Conservation (phyloP, 2,329 filamentous ascomycete genomes). For the Verticillium albo-atrum region DNA sequence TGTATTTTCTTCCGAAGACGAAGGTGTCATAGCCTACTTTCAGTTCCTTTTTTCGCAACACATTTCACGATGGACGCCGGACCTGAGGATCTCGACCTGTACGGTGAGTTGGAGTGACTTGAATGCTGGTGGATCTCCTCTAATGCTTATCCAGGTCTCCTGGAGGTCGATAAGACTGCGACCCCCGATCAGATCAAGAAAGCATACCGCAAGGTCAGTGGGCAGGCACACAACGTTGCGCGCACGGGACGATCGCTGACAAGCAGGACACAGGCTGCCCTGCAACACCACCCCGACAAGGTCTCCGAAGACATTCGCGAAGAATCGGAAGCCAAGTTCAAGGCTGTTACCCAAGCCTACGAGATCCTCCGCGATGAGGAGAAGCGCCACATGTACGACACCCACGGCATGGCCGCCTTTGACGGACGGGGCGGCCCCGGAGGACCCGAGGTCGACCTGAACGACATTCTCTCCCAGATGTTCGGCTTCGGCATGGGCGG, state of each 20-base stretch:
- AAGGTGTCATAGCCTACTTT: not conserved
- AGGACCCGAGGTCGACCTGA: slow-evolving; percentile 73
- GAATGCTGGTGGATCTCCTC: slow-evolving; percentile 9
- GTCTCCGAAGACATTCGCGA: slow-evolving; percentile 80
- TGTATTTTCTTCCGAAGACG: not conserved
- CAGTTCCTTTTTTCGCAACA: not conserved
- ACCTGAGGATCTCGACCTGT: slow-evolving; percentile 51
- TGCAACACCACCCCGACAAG: slow-evolving; percentile 92
- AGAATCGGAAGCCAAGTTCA: slow-evolving; percentile 88
- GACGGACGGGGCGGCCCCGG: slow-evolving; percentile 65
- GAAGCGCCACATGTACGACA: slow-evolving; percentile 87
- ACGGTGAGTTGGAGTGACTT: slow-evolving; percentile 39
- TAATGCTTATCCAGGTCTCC: slow-evolving; percentile 56
- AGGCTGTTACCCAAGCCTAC: slow-evolving; percentile 88
- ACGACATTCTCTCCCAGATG: slow-evolving; percentile 92
- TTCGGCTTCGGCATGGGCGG: slow-evolving; percentile 72
- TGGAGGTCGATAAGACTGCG: slow-evolving; percentile 69
- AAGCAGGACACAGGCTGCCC: slow-evolving; percentile 61
- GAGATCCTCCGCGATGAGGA: slow-evolving; percentile 97
- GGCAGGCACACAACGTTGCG: not conserved
- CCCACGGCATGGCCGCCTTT: slow-evolving; percentile 93
- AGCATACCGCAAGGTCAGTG: slow-evolving; percentile 83
- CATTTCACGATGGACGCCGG: slow-evolving; percentile 16
- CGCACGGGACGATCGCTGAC: not conserved
- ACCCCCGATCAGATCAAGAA: slow-evolving; percentile 84